phyloP scores from a whole-genome alignment of 1,284 basidiomycete species.

The Leccinum cinnamomeum region DNA sequence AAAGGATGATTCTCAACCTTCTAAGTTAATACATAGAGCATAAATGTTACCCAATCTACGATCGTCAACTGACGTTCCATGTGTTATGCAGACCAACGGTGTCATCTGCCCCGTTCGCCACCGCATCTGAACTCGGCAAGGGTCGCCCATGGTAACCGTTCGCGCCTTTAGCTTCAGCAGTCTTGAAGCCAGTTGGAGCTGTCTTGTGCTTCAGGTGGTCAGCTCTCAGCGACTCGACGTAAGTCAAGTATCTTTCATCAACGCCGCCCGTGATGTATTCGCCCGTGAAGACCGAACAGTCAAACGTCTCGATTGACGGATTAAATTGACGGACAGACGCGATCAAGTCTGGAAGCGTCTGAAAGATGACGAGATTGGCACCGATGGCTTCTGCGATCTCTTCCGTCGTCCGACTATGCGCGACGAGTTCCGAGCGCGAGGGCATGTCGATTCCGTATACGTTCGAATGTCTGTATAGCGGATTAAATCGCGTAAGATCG shows the following conservation, averaged over 20 bases:
- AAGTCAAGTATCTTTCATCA: constrained; percentile 78
- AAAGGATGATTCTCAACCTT: background rate
- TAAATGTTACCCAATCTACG: constrained; percentile 1
- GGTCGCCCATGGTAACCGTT: constrained; percentile 28
- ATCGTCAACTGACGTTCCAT: constrained; percentile 44
- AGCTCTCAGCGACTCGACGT: constrained; percentile 77
- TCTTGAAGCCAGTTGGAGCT: constrained; percentile 30
- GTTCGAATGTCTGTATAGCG: constrained; percentile 70
- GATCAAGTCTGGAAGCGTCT: constrained; percentile 90
- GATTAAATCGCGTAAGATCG: constrained; percentile 7
- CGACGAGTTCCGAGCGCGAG: constrained; percentile 90
- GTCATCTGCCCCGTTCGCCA: constrained; percentile 62
- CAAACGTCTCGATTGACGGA: constrained; percentile 76
- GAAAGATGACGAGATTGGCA: constrained; percentile 96
- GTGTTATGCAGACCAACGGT: constrained; percentile 78
- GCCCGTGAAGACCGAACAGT: constrained; percentile 98
- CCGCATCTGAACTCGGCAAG: constrained; percentile 37
- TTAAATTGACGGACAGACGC: constrained; percentile 90
- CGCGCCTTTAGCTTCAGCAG: constrained; percentile 30
- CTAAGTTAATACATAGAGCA: constrained; percentile 3
- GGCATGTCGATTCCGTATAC: constrained; percentile 99
- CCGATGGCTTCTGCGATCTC: constrained; percentile 87
- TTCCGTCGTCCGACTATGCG: constrained; percentile 74
- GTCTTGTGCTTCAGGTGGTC: constrained; percentile 74
- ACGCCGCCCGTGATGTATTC: constrained; percentile 98